Evolutionary conservation across 169 alveolate genomes (phyloP).

Genomic region (Amoebophrya sp.): DNA sequence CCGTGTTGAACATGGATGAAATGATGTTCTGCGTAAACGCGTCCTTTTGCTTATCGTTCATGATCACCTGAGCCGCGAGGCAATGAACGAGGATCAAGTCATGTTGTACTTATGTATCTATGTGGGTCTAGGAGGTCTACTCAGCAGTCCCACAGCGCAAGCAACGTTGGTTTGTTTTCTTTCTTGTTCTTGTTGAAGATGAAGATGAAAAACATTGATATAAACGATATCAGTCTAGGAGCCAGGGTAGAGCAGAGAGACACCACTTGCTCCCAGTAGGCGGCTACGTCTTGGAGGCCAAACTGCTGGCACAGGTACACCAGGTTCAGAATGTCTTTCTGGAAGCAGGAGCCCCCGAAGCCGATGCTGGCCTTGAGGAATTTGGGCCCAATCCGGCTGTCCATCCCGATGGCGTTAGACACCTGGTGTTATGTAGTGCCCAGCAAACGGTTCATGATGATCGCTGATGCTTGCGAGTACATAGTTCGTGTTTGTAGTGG

Average conservation of each 20-base stretch:
- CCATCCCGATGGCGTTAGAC: constrained; percentile 46
- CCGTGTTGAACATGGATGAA: constrained; percentile 41
- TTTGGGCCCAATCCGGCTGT: constrained; percentile 63
- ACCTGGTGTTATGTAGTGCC: constrained; percentile 24
- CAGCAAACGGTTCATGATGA: no score
- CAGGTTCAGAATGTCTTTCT: constrained; percentile 62
- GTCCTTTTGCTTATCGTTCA: constrained; percentile 26
- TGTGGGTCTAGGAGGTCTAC: no score
- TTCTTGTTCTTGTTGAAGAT: neutral
- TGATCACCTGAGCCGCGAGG: constrained; percentile 26
- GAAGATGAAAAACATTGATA: neutral
- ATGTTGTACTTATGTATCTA: no score
- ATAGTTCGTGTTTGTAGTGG: no score
- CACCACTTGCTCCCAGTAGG: constrained; percentile 36
- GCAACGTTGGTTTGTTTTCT: no score
- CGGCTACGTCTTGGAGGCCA: constrained; percentile 52
- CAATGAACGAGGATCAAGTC: no score
- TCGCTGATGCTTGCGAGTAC: no score
- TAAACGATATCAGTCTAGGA: neutral
- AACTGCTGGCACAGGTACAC: constrained; percentile 52
- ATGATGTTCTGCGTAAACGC: constrained; percentile 21
- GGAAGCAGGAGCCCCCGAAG: constrained; percentile 84
- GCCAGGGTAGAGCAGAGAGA: no score
- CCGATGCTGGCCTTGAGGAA: constrained; percentile 66
- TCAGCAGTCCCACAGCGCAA: no score